Percentiles rank a stretch among this genome's conserved stretches.
Evolutionary conservation across 768 basidiomycete species (phyloP).

Genomic region (Xanthoconium stramineum): DNA sequence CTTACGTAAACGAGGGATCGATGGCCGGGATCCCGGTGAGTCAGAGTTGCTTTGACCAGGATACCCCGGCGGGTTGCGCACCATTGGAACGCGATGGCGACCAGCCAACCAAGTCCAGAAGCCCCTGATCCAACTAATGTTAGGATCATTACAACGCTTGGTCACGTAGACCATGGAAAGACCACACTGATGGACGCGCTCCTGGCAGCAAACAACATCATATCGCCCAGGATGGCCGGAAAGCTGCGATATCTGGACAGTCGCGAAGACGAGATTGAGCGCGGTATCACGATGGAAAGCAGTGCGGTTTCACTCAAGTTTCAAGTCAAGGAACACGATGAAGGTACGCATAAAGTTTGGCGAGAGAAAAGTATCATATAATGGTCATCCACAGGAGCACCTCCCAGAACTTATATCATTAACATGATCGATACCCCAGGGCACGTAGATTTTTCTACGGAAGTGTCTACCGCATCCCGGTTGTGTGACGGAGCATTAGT

Average conservation of each 20-base stretch:
- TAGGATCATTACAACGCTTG: conserved; percentile 81
- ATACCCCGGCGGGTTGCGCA: background rate
- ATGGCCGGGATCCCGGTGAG: background rate
- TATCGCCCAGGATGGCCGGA: conserved; percentile 90
- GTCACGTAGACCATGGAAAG: conserved; percentile 95
- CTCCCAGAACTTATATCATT: conserved; percentile 71
- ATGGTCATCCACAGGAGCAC: conserved; percentile 47
- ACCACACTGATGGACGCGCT: conserved; percentile 94
- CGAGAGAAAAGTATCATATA: conserved; percentile 16
- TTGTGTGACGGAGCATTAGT: conserved; percentile 95
- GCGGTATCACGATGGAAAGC: conserved; percentile 99
- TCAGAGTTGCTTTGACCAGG: background rate
- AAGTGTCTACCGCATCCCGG: conserved; percentile 92
- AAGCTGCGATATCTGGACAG: conserved; percentile 95
- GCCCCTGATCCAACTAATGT: conserved; percentile 43
- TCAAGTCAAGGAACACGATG: conserved; percentile 66
- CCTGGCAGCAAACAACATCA: conserved; percentile 96
- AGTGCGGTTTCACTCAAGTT: conserved; percentile 91
- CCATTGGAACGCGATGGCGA: conserved; percentile 16
- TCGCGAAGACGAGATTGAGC: conserved; percentile 94
- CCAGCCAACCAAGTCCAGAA: conserved; percentile 14
- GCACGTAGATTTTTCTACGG: conserved; percentile 97
- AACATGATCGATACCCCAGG: conserved; percentile 99
- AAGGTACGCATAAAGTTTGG: conserved; percentile 47
- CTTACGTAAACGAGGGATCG: conserved; percentile 3